phyloP scores from a whole-genome alignment of 805 yeast species.

The Pichia kluyveri region DNA sequence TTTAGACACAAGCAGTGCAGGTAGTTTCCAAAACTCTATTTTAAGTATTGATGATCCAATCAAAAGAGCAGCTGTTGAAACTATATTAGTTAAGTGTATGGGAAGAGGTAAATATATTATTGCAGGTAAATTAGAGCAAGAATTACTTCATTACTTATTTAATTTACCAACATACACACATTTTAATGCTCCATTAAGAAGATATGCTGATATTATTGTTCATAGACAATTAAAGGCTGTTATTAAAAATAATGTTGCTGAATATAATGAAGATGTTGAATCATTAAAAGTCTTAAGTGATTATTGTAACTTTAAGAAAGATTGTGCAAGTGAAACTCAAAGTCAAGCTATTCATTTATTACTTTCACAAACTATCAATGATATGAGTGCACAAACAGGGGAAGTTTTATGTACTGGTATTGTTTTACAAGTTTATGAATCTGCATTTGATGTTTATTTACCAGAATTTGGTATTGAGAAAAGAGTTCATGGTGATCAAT shows the following conservation, averaged over 20 bases:
- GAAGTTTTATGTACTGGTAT: constrained; percentile 80
- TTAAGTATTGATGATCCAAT: constrained; percentile 51
- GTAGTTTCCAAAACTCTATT: constrained; percentile 64
- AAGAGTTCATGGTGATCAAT: constrained; percentile 94
- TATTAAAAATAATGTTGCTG: constrained; percentile 33
- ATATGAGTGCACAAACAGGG: constrained; percentile 62
- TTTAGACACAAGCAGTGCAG: constrained; percentile 67
- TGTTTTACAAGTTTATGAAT: constrained; percentile 87
- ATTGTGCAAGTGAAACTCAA: constrained; percentile 87
- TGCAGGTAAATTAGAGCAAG: constrained; percentile 81
- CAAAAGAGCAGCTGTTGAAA: constrained; percentile 66
- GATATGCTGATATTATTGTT: constrained; percentile 87
- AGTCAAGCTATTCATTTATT: constrained; percentile 88
- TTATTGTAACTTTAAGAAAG: constrained; percentile 91
- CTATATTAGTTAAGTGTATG: constrained; percentile 73
- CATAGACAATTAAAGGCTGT: constrained; percentile 82
- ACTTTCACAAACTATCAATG: constrained; percentile 75
- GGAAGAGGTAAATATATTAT: constrained; percentile 78
- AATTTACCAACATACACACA: constrained; percentile 85
- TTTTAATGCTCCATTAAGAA: constrained; percentile 83
- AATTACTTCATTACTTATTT: constrained; percentile 70
- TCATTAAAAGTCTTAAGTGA: constrained; percentile 76
- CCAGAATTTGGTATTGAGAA: constrained; percentile 94
- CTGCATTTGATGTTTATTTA: constrained; percentile 86
- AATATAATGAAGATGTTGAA: constrained; percentile 47